phyloP scores from a whole-genome alignment of 441 rosid species.

The Corymbia citriodora region DNA sequence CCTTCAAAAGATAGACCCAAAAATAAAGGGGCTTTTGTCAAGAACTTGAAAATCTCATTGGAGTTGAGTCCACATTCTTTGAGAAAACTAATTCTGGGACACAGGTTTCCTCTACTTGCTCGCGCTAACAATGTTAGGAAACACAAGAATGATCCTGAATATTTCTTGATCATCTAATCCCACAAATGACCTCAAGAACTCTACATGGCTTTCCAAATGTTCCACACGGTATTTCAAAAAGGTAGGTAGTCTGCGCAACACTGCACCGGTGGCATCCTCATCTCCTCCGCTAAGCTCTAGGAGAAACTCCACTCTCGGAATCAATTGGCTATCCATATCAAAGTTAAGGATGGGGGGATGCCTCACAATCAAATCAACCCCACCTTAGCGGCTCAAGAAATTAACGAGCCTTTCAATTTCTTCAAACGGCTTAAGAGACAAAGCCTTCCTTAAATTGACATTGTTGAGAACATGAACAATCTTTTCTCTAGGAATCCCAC shows the following conservation, averaged over 20 bases:
- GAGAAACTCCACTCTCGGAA: conserved; percentile 48
- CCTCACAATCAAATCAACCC: conserved; percentile 44
- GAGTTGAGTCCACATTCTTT: conserved; percentile 63
- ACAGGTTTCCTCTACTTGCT: conserved; percentile 66
- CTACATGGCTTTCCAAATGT: conserved; percentile 46
- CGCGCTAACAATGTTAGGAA: conserved; percentile 55
- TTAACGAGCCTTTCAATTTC: conserved; percentile 19
- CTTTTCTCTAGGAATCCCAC: conserved; percentile 31
- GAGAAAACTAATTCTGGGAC: conserved; percentile 57
- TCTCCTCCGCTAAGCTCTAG: conserved; percentile 57
- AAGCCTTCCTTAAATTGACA: conserved; percentile 40
- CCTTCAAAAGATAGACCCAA: conserved; percentile 50
- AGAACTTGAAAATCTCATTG: conserved; percentile 53
- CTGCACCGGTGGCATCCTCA: conserved; percentile 36
- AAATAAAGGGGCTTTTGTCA: conserved; percentile 62
- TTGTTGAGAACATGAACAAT: conserved; percentile 49
- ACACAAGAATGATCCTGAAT: conserved; percentile 56
- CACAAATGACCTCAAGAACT: conserved; percentile 52
- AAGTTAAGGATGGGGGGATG: conserved; percentile 52
- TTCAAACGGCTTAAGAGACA: conserved; percentile 46
- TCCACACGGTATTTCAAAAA: conserved; percentile 50
- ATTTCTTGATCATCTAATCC: conserved; percentile 48
- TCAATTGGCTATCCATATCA: conserved; percentile 53
- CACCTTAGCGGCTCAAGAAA: conserved; percentile 53
- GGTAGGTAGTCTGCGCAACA: conserved; percentile 52